These are phyloP conservation scores for Cyclotella atomus DNA, from an alignment of 108 stramenopile species.

Conservation along the genomic window DNA sequence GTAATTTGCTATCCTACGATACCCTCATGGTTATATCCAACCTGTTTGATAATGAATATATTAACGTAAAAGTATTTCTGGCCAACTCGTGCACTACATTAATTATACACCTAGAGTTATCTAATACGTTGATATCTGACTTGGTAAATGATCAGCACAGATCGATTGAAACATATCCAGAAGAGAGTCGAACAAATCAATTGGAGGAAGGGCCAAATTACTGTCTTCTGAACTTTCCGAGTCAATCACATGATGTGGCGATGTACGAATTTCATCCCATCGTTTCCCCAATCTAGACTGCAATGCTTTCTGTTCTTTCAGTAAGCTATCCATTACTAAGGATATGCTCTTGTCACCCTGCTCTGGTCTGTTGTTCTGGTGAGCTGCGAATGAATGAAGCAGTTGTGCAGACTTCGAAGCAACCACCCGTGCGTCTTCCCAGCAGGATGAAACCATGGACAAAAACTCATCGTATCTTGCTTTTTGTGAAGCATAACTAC, in stretches of 20 bases:
- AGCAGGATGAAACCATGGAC: conserved; percentile 26
- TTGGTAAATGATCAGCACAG: too few relatives aligned
- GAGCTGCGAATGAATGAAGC: conserved; percentile 33
- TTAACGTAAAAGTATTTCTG: too few relatives aligned
- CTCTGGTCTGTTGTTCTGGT: neutral
- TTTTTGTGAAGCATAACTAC: conserved; percentile 11
- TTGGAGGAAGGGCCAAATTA: conserved; percentile 7
- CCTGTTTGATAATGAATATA: too few relatives aligned
- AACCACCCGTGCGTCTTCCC: conserved; percentile 48
- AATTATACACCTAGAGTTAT: too few relatives aligned
- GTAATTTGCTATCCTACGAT: too few relatives aligned
- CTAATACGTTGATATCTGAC: too few relatives aligned
- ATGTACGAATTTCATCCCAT: conserved; percentile 9
- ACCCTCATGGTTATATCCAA: too few relatives aligned
- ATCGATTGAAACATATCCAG: conserved; percentile 17
- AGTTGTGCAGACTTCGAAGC: conserved; percentile 48
- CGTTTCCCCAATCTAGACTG: conserved; percentile 29
- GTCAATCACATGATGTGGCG: neutral
- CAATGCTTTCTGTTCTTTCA: conserved; percentile 40
- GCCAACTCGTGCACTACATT: too few relatives aligned
- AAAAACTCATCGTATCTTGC: conserved; percentile 12
- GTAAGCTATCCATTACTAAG: conserved; percentile 16
- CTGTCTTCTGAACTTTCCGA: neutral
- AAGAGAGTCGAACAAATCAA: conserved; percentile 24
- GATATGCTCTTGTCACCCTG: neutral